Conservation (phyloP, 768 basidiomycete species). For the Tulasnella calospora region DNA sequence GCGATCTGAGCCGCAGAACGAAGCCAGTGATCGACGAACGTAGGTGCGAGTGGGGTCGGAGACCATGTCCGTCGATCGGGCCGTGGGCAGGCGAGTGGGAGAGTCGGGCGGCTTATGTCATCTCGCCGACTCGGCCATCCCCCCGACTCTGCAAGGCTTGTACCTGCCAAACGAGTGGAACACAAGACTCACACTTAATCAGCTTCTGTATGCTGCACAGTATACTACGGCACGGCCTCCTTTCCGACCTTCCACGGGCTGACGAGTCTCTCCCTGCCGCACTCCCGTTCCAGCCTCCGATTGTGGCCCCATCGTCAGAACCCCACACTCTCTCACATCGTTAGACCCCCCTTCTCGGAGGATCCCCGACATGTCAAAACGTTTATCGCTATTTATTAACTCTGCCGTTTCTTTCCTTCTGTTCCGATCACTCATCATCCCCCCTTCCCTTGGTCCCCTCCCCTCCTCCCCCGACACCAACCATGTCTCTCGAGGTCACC, state of each 20-base stretch:
- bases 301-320: background rate
- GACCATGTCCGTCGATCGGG: background rate
- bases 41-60: too few species aligned
- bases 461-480: background rate
- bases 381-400: background rate
- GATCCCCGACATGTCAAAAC: background rate
- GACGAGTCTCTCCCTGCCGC: background rate
- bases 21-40: background rate
- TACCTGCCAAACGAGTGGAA: background rate
- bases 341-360: background rate
- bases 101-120: conserved; percentile 3
- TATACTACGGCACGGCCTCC: background rate
- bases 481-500: conserved; percentile 7
- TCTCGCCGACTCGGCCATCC: background rate
- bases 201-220: background rate
- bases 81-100: background rate
- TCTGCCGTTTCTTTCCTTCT: background rate
- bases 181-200: background rate
- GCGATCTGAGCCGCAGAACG: background rate
- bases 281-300: background rate
- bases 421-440: background rate
- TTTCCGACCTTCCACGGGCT: background rate
- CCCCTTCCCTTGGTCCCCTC: background rate
- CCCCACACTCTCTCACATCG: background rate
- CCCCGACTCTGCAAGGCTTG: background rate